A percentile compares a stretch with the other conserved stretches of the same genome.
These are phyloP conservation scores for Flammula alnicola DNA, from an alignment of 1,284 basidiomycete genomes.

Conservation along the genomic window DNA sequence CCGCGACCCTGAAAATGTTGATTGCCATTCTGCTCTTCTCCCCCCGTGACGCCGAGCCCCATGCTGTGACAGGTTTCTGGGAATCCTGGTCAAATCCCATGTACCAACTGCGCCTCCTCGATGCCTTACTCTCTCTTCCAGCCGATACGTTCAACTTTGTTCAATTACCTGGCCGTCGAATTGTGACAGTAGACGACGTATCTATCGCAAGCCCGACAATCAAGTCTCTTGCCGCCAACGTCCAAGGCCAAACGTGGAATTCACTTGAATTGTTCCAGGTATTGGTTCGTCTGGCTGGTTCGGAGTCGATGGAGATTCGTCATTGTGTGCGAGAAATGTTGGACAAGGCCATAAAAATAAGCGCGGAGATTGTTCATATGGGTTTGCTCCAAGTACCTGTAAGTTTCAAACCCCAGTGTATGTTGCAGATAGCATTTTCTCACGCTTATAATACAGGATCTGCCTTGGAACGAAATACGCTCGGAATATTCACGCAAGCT, in stretches of 20 bases:
- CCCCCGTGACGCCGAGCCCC: constrained; percentile 70
- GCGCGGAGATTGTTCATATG: constrained; percentile 94
- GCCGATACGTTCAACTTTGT: constrained; percentile 93
- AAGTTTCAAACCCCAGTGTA: constrained; percentile 36
- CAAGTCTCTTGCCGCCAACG: constrained; percentile 81
- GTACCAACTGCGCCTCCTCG: constrained; percentile 87
- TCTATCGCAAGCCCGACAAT: constrained; percentile 85
- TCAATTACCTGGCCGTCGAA: constrained; percentile 77
- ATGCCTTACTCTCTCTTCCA: constrained; percentile 86
- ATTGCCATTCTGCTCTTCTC: constrained; percentile 80
- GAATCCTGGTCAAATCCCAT: constrained; percentile 83
- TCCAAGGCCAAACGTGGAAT: constrained; percentile 94
- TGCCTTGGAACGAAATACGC: constrained; percentile 88
- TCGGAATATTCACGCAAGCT: constrained; percentile 87
- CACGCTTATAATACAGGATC: constrained; percentile 49
- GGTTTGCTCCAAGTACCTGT: constrained; percentile 91
- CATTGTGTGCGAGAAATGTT: constrained; percentile 86
- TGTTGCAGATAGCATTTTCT: too few species aligned
- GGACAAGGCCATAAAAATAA: constrained; percentile 90
- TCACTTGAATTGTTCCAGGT: constrained; percentile 91
- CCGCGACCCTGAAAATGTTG: constrained; percentile 79
- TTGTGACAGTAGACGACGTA: constrained; percentile 87
- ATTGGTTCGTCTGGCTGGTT: constrained; percentile 77
- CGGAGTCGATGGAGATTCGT: constrained; percentile 72
- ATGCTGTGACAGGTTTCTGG: constrained; percentile 84